Conservation (phyloP, 768 basidiomycete genomes). For the Hygrophorus russula region DNA sequence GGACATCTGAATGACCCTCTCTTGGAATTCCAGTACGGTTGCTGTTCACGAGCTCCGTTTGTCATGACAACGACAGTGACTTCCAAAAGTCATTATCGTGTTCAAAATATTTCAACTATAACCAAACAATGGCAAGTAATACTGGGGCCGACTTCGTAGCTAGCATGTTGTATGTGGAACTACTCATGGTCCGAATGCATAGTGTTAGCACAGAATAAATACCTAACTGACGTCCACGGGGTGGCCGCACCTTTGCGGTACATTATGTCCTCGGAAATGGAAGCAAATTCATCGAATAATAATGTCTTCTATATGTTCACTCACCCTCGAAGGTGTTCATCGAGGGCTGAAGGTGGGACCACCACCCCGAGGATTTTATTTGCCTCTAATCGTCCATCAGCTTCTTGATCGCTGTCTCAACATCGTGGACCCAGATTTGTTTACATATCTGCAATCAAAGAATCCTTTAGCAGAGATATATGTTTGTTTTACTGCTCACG, state of each 20-base stretch:
- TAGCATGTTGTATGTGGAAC: too few relatives aligned
- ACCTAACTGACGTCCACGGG: constrained; percentile 87
- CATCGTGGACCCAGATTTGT: constrained; percentile 84
- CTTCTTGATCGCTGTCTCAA: constrained; percentile 87
- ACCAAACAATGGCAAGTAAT: too few relatives aligned
- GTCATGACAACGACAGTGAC: too few relatives aligned
- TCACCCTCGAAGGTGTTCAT: constrained; percentile 93
- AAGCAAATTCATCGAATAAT: constrained; percentile 96
- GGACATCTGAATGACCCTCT: too few relatives aligned
- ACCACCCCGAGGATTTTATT: constrained; percentile 2
- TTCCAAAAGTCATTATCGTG: too few relatives aligned
- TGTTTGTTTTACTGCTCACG: constrained; percentile 39
- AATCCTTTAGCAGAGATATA: constrained; percentile 90
- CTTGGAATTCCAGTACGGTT: too few relatives aligned
- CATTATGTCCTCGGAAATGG: constrained; percentile 92
- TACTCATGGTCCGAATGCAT: constrained; percentile 62
- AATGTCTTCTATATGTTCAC: constrained; percentile 96
- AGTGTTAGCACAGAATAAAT: constrained; percentile 64
- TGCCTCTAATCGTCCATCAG: constrained; percentile 25
- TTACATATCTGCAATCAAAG: constrained; percentile 69
- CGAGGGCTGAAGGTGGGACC: constrained; percentile 82
- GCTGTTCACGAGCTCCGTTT: too few relatives aligned
- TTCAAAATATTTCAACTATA: too few relatives aligned
- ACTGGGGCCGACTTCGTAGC: too few relatives aligned
- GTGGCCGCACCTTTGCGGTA: constrained; percentile 98